Conservation (phyloP, 768 basidiomycete genomes). For the Sporobolomyces roseus region DNA sequence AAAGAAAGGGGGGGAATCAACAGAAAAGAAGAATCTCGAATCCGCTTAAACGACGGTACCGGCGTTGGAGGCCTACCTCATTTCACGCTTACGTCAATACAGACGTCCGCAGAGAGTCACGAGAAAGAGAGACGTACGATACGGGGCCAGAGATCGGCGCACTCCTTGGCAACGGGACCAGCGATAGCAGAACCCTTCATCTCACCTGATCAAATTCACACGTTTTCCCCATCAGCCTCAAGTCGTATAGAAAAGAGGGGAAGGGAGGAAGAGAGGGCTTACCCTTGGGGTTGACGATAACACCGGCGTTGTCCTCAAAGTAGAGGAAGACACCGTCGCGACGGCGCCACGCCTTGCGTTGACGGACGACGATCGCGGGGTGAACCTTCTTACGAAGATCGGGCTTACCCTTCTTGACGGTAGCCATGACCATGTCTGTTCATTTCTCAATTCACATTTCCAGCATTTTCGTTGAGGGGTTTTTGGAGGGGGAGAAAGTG, state of each 20-base stretch:
- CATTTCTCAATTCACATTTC: neutral
- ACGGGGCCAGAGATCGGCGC: conserved; percentile 57
- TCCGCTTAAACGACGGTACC: conserved; percentile 79
- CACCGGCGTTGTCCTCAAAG: conserved; percentile 50
- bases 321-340: conserved; percentile 98
- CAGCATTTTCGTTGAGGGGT: neutral
- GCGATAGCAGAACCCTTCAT: conserved; percentile 97
- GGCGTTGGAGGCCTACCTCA: conserved; percentile 99
- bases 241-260: neutral
- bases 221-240: conserved; percentile 57
- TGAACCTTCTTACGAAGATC: conserved; percentile 98
- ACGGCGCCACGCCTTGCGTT: conserved; percentile 97
- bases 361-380: conserved; percentile 94
- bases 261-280: neutral
- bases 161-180: conserved; percentile 98
- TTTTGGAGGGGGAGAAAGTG: neutral
- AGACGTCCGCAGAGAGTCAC: conserved; percentile 68
- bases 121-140: neutral
- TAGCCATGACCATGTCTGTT: conserved; percentile 84
- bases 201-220: too few species aligned
- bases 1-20: too few species aligned
- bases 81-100: too few species aligned
- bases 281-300: conserved; percentile 42
- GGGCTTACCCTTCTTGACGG: conserved; percentile 99
- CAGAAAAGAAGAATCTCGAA: neutral